These are phyloP conservation scores for Chlamydomonas reinhardtii DNA, from an alignment of 163 green algal species.

Conservation along the genomic window DNA sequence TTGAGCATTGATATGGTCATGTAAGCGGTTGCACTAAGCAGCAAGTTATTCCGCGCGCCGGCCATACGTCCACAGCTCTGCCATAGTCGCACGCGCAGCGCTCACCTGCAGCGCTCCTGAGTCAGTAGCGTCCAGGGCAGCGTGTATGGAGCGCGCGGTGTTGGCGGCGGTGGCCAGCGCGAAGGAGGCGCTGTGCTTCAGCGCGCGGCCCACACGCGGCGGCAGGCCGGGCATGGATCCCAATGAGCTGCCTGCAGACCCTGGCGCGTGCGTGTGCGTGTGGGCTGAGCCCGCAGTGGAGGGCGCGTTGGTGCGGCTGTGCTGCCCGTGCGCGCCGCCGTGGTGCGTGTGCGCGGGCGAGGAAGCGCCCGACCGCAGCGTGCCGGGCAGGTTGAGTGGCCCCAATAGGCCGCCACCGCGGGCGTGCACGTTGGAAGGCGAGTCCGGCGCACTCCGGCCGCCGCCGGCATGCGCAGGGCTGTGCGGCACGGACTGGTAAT, in stretches of 20 bases:
- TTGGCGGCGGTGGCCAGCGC: slow-evolving; percentile 37
- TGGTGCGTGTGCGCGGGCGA: not conserved
- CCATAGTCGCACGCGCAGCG: too few species aligned
- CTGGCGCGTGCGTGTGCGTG: too few species aligned
- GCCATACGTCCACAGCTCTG: too few species aligned
- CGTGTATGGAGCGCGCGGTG: slow-evolving; percentile 38
- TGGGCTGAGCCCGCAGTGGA: not conserved
- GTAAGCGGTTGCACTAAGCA: too few species aligned
- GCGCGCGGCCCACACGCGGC: slow-evolving; percentile 6
- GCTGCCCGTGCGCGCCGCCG: not conserved
- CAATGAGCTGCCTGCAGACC: not conserved
- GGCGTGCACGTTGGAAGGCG: not conserved
- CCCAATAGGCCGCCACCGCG: not conserved
- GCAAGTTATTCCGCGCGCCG: too few species aligned
- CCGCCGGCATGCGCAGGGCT: not conserved
- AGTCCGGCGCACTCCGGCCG: not conserved
- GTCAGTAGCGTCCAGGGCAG: slow-evolving; percentile 32
- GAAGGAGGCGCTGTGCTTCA: slow-evolving; percentile 19
- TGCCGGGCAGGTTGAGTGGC: slow-evolving; percentile 26
- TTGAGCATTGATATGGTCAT: too few species aligned
- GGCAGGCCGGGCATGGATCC: slow-evolving; percentile 16
- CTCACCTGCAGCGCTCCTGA: slow-evolving; percentile 28
- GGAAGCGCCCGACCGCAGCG: not conserved
- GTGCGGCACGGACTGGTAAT: not conserved
- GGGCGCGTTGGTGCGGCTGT: not conserved